Evolutionary conservation across 768 basidiomycete species (phyloP).

Genomic region (Cystofilobasidium capitatum): DNA sequence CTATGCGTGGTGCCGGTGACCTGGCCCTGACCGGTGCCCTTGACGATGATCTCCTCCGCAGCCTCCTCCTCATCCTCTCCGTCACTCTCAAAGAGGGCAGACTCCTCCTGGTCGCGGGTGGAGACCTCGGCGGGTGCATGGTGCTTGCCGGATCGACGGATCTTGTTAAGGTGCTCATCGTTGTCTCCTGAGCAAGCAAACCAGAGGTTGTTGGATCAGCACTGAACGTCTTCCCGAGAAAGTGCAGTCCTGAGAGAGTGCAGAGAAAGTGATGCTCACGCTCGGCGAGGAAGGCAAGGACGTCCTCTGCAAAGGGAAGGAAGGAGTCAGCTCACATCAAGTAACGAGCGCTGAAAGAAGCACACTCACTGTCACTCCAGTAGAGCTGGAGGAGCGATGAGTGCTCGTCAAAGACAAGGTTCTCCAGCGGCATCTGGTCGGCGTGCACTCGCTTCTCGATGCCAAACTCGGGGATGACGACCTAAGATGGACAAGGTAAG

Average conservation of each 20-base stretch:
- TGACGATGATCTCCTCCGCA: slow-evolving; percentile 73
- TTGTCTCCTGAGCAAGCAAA: slow-evolving; percentile 55
- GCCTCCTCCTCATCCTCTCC: slow-evolving; percentile 43
- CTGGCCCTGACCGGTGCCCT: slow-evolving; percentile 37
- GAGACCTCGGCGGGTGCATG: slow-evolving; percentile 88
- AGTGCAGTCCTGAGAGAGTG: not conserved
- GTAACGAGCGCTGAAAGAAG: not conserved
- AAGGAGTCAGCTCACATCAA: not conserved
- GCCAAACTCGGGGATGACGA: slow-evolving; percentile 67
- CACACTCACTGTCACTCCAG: slow-evolving; percentile 30
- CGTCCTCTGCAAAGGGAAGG: slow-evolving; percentile 54
- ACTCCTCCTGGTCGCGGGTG: slow-evolving; percentile 75
- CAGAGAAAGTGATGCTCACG: slow-evolving; percentile 7
- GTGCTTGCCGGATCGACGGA: slow-evolving; percentile 84
- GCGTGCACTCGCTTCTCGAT: slow-evolving; percentile 98
- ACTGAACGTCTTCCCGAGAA: not conserved
- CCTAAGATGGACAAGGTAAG: no score
- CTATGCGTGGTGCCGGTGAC: slow-evolving; percentile 46
- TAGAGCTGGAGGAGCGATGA: slow-evolving; percentile 55
- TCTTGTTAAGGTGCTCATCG: slow-evolving; percentile 89
- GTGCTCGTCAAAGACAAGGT: slow-evolving; percentile 93
- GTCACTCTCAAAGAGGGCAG: slow-evolving; percentile 69
- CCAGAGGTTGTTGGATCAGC: no score
- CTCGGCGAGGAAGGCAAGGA: slow-evolving; percentile 88
- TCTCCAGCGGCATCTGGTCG: slow-evolving; percentile 99